phyloP scores from a whole-genome alignment of 2,329 filamentous ascomycete genomes.

The Periconia digitata region DNA sequence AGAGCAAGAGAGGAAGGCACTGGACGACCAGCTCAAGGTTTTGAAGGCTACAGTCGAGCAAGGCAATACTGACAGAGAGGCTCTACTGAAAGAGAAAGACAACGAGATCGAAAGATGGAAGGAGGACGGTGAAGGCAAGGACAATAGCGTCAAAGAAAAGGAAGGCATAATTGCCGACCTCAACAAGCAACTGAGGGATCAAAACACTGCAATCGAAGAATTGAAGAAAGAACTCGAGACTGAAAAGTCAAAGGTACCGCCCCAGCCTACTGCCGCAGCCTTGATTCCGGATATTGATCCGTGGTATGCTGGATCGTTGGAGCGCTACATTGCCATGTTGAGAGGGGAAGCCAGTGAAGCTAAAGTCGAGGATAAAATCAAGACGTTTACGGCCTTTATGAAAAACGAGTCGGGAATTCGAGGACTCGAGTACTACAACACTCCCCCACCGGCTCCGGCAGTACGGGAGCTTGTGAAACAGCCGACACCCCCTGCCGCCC shows the following conservation, averaged over 20 bases:
- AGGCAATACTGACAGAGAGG: slow-evolving; percentile 23
- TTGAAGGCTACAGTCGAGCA: slow-evolving; percentile 23
- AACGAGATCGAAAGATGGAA: slow-evolving; percentile 33
- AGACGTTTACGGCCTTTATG: slow-evolving; percentile 55
- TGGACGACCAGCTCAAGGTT: slow-evolving; percentile 23
- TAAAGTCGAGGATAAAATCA: slow-evolving; percentile 55
- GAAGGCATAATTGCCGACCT: slow-evolving; percentile 25
- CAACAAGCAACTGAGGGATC: slow-evolving; percentile 22
- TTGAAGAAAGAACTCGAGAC: slow-evolving; percentile 23
- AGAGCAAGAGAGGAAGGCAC: slow-evolving; percentile 14
- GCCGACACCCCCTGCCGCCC: slow-evolving; percentile 1
- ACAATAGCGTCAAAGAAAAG: slow-evolving; percentile 32
- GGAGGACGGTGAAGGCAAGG: slow-evolving; percentile 38
- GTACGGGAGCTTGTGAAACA: slow-evolving; percentile 5
- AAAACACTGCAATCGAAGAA: slow-evolving; percentile 13
- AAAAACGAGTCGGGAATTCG: slow-evolving; percentile 34
- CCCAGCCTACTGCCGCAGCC: slow-evolving; percentile 31
- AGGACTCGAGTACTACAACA: slow-evolving; percentile 48
- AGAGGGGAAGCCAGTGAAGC: slow-evolving; percentile 50
- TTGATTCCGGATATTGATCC: slow-evolving; percentile 57
- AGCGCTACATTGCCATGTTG: slow-evolving; percentile 58
- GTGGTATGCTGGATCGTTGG: slow-evolving; percentile 59
- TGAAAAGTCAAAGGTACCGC: slow-evolving; percentile 25
- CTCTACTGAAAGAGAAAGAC: slow-evolving; percentile 29
- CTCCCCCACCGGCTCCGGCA: slow-evolving; percentile 19